Conservation (phyloP, 495 filamentous ascomycete species). For the Barbatosphaeria neglecta region DNA sequence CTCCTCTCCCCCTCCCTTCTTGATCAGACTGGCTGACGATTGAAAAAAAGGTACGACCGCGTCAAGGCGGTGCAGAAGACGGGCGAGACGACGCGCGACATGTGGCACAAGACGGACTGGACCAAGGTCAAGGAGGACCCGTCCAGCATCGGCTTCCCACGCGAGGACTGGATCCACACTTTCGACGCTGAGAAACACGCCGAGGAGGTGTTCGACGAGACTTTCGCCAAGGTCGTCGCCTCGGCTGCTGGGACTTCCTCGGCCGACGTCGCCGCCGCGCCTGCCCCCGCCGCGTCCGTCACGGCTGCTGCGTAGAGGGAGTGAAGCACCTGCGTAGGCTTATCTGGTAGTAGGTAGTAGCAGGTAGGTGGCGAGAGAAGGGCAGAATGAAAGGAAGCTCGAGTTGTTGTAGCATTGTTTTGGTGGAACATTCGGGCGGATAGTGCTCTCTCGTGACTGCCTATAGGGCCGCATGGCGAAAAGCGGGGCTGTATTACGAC, state of each 20-base stretch:
- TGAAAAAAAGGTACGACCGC: constrained; percentile 29
- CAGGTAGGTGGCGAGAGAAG: no score
- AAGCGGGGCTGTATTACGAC: no score
- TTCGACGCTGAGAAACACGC: constrained; percentile 45
- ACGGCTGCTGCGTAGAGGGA: background rate
- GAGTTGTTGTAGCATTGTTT: no score
- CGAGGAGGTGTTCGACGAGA: constrained; percentile 37
- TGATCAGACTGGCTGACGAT: background rate
- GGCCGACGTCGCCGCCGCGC: no score
- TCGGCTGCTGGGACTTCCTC: background rate
- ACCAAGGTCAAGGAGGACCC: constrained; percentile 37
- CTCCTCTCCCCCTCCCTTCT: no score
- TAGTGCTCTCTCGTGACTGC: no score
- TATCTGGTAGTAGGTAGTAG: background rate
- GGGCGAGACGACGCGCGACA: constrained; percentile 39
- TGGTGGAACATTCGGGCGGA: no score
- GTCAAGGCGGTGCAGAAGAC: constrained; percentile 39
- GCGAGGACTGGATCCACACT: constrained; percentile 46
- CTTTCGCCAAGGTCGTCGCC: constrained; percentile 12
- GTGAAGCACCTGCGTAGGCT: no score
- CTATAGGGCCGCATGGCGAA: no score
- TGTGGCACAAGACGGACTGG: constrained; percentile 49
- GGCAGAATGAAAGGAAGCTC: no score
- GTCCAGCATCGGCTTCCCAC: constrained; percentile 39
- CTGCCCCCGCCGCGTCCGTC: background rate